Conservation (phyloP, 805 yeast species). For the Metschnikowia similis region DNA sequence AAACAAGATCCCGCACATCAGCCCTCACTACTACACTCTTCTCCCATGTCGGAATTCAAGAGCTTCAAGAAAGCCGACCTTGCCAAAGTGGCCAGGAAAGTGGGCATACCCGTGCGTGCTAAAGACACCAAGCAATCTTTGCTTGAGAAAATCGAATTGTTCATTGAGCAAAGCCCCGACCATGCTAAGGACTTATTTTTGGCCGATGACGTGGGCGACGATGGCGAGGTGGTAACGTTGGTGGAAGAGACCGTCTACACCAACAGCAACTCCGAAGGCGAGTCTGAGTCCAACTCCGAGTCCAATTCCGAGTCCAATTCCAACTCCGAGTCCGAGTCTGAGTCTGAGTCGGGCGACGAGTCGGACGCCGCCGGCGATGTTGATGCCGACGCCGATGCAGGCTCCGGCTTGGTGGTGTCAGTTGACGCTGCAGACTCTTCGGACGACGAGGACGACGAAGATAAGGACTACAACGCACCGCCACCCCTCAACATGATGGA, state of each 20-base stretch:
- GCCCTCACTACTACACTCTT: not conserved
- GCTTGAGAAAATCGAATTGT: slow-evolving; percentile 34
- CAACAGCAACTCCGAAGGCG: slow-evolving; percentile 20
- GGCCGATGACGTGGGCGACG: slow-evolving; percentile 21
- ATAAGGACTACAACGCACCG: slow-evolving; percentile 32
- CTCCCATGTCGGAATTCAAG: slow-evolving; percentile 31
- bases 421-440: slow-evolving; percentile 21
- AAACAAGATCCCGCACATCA: slow-evolving; percentile 5
- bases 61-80: slow-evolving; percentile 39
- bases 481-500: slow-evolving; percentile 39
- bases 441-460: slow-evolving; percentile 32
- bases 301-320: not conserved
- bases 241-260: slow-evolving; percentile 29
- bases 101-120: slow-evolving; percentile 30
- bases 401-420: not conserved
- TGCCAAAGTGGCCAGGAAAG: slow-evolving; percentile 30
- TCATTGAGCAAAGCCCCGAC: slow-evolving; percentile 25
- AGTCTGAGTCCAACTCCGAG: slow-evolving; percentile 11
- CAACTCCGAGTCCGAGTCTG: not conserved
- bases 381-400: not conserved
- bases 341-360: not conserved
- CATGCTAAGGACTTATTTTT: slow-evolving; percentile 21
- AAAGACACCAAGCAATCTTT: slow-evolving; percentile 42
- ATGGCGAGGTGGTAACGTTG: slow-evolving; percentile 31
- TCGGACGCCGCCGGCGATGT: not conserved